Evolutionary conservation across 2,329 filamentous ascomycete genomes (phyloP).

Genomic region (Colletotrichum sp.): DNA sequence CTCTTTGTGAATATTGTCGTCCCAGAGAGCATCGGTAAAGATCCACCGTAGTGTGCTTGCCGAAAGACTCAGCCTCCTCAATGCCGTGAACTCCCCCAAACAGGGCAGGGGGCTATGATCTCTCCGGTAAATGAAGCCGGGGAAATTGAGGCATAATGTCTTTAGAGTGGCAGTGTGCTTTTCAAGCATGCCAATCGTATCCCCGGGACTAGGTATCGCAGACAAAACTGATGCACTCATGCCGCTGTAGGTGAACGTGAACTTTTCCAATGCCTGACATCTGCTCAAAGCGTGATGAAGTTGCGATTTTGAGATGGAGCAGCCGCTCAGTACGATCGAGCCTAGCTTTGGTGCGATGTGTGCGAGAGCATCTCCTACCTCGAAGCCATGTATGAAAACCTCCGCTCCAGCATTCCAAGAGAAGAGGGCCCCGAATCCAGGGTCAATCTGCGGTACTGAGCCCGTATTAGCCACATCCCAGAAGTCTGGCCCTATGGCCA

Average conservation of each 20-base stretch:
- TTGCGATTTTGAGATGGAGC: background rate
- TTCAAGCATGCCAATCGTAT: background rate
- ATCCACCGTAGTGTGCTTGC: background rate
- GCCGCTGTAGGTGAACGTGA: background rate
- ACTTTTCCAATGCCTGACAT: background rate
- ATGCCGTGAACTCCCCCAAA: background rate
- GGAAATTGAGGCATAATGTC: background rate
- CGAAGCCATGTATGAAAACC: background rate
- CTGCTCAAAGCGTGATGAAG: background rate
- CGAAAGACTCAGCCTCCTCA: background rate
- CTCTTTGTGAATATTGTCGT: background rate
- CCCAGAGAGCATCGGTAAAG: background rate
- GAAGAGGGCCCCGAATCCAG: background rate
- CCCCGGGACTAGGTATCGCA: background rate
- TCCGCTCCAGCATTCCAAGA: background rate
- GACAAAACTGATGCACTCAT: background rate
- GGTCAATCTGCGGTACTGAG: background rate
- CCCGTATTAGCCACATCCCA: accelerated
- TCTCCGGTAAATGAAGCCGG: background rate
- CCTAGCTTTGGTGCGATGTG: background rate
- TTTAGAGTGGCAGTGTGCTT: background rate
- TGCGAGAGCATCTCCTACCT: background rate
- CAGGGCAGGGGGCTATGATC: background rate
- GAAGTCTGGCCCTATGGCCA: background rate
- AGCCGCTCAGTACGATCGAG: background rate